Percentiles rank a stretch among this genome's conserved stretches.
Evolutionary conservation across 371 early-diverging fungal genomes (phyloP).

Genomic region (Apophysomyces sp.): DNA sequence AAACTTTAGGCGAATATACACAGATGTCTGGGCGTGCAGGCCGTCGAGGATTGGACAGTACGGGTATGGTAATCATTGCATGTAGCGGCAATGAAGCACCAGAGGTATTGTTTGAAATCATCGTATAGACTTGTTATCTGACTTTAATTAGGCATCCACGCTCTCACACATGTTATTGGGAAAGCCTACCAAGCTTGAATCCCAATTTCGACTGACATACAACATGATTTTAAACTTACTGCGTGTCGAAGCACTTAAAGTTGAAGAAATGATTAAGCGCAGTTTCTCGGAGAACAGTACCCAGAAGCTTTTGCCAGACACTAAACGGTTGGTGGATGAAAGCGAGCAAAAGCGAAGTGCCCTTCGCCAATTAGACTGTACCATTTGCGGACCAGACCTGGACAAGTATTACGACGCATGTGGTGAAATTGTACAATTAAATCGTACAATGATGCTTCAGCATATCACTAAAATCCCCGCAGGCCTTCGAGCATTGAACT

Average conservation of each 20-base stretch:
- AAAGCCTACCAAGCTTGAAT: constrained; percentile 87
- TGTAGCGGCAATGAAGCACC: constrained; percentile 70
- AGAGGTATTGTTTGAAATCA: constrained; percentile 32
- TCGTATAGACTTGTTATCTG: neutral
- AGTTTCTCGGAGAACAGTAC: constrained; percentile 92
- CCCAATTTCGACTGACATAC: constrained; percentile 98
- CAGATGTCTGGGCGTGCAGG: constrained; percentile 99
- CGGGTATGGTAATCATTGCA: constrained; percentile 94
- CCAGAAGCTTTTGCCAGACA: constrained; percentile 81
- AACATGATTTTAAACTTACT: constrained; percentile 98
- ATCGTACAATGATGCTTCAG: constrained; percentile 58
- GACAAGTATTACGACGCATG: constrained; percentile 71
- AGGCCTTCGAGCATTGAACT: constrained; percentile 62
- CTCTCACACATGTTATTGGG: constrained; percentile 85
- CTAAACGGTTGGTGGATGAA: constrained; percentile 60
- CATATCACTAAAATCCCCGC: constrained; percentile 57
- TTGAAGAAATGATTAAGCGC: constrained; percentile 98
- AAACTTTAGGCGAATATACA: constrained; percentile 89
- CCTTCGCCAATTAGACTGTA: constrained; percentile 73
- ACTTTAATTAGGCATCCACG: constrained; percentile 37
- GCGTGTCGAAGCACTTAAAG: constrained; percentile 95
- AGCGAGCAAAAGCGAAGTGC: constrained; percentile 57
- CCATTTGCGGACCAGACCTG: constrained; percentile 81
- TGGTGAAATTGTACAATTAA: constrained; percentile 55
- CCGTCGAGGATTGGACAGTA: constrained; percentile 94